Evolutionary conservation across 306 rosid species (phyloP).

Genomic region (Parietaria judaica): DNA sequence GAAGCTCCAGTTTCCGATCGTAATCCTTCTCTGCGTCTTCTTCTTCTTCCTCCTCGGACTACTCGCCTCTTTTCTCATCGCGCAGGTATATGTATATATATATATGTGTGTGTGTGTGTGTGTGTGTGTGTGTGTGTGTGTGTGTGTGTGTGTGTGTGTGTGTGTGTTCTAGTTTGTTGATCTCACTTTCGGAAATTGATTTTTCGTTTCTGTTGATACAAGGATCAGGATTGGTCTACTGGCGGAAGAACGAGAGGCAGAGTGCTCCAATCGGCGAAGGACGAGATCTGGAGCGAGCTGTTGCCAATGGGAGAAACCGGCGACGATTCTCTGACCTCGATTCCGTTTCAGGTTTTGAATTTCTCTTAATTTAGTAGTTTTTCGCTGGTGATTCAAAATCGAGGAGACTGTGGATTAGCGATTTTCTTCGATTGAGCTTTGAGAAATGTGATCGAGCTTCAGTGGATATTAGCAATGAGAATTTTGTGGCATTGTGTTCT

Average conservation of each 20-base stretch:
- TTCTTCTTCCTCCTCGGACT: constrained; percentile 77
- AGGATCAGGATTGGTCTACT: constrained; percentile 31
- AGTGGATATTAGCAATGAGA: too few species aligned
- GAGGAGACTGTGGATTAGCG: neutral
- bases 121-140: neutral
- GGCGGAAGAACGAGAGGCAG: constrained; percentile 32
- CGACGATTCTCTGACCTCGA: constrained; percentile 56
- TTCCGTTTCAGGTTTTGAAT: constrained; percentile 70
- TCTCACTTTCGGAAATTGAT: neutral
- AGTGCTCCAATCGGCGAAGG: constrained; percentile 36
- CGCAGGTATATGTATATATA: constrained; percentile 20
- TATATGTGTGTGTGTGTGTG: neutral
- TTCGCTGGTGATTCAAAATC: neutral
- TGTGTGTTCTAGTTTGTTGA: neutral
- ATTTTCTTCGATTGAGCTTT: too few species aligned
- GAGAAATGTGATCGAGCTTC: too few species aligned
- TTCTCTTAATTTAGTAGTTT: neutral
- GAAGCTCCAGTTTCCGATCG: constrained; percentile 36
- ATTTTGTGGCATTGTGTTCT: neutral
- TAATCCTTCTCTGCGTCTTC: constrained; percentile 45
- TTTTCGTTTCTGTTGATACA: too few species aligned
- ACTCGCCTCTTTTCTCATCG: constrained; percentile 40
- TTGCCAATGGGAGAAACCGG: constrained; percentile 59
- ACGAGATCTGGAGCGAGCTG: constrained; percentile 24
- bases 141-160: too few species aligned